phyloP scores from a whole-genome alignment of 2,329 filamentous ascomycete species.

The Colletotrichum acutatum region DNA sequence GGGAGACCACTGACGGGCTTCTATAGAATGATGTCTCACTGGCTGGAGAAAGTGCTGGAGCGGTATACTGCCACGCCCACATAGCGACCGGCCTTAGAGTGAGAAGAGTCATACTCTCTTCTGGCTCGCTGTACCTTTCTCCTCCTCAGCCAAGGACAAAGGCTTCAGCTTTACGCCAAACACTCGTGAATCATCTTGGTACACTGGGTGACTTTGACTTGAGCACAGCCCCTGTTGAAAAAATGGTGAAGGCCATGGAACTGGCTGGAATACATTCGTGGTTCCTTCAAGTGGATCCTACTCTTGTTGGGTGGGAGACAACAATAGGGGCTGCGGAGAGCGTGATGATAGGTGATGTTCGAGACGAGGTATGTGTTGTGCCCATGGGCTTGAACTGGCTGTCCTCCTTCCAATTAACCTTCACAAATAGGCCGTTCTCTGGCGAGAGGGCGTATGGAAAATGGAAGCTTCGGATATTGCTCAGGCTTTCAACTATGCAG shows the following conservation, averaged over 20 bases:
- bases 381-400: neutral
- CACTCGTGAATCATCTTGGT: neutral
- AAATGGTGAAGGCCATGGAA: slow-evolving; percentile 47
- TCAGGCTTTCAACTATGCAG: slow-evolving; percentile 45
- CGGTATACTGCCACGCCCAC: slow-evolving; percentile 56
- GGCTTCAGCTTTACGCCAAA: neutral
- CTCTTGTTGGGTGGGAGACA: slow-evolving; percentile 49
- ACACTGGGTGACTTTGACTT: slow-evolving; percentile 23
- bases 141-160: slow-evolving; percentile 48
- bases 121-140: slow-evolving; percentile 54
- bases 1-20: neutral
- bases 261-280: slow-evolving; percentile 51
- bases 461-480: slow-evolving; percentile 46
- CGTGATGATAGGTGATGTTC: slow-evolving; percentile 54
- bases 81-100: slow-evolving; percentile 45
- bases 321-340: slow-evolving; percentile 45
- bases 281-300: slow-evolving; percentile 52
- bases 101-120: slow-evolving; percentile 50
- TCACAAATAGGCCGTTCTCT: slow-evolving; percentile 52
- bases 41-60: slow-evolving; percentile 58
- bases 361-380: slow-evolving; percentile 50
- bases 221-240: slow-evolving; percentile 42
- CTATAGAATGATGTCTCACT: slow-evolving; percentile 50
- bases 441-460: slow-evolving; percentile 54
- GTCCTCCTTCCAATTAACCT: neutral